These are phyloP conservation scores for Lactifluus piperatus DNA, from an alignment of 768 basidiomycete genomes.

Conservation along the genomic window DNA sequence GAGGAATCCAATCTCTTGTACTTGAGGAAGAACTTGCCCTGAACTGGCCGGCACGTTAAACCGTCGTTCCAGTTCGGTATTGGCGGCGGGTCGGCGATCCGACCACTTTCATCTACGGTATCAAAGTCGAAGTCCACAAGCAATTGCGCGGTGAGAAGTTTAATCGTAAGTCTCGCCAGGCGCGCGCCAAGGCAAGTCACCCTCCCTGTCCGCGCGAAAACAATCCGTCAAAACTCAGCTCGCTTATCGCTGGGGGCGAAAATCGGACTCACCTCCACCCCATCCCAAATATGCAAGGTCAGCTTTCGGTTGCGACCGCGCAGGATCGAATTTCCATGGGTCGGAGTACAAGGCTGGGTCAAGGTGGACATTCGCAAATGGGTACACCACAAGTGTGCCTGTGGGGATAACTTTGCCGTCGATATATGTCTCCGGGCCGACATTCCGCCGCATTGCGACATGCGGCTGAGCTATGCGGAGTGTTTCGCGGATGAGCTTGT, in stretches of 20 bases:
- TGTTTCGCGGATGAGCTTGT: conserved; percentile 68
- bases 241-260: no score
- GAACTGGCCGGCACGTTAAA: conserved; percentile 53
- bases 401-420: conserved; percentile 62
- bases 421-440: conserved; percentile 63
- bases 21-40: conserved; percentile 44
- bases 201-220: conserved; percentile 40
- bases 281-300: conserved; percentile 64
- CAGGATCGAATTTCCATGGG: conserved; percentile 72
- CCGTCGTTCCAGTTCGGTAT: conserved; percentile 75
- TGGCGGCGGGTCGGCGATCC: conserved; percentile 37
- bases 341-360: conserved; percentile 63
- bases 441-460: conserved; percentile 71
- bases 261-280: conserved; percentile 58
- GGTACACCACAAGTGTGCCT: conserved; percentile 70
- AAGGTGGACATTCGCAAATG: conserved; percentile 73
- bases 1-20: conserved; percentile 25
- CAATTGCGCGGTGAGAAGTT: conserved; percentile 60
- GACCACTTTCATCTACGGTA: conserved; percentile 47
- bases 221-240: background rate
- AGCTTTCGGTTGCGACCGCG: conserved; percentile 34
- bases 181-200: conserved; percentile 66
- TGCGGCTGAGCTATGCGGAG: conserved; percentile 73
- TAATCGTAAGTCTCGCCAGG: conserved; percentile 65
- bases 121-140: conserved; percentile 53